Conservation (phyloP, 75 land plant genomes). For the Selaginella tamariscina region DNA sequence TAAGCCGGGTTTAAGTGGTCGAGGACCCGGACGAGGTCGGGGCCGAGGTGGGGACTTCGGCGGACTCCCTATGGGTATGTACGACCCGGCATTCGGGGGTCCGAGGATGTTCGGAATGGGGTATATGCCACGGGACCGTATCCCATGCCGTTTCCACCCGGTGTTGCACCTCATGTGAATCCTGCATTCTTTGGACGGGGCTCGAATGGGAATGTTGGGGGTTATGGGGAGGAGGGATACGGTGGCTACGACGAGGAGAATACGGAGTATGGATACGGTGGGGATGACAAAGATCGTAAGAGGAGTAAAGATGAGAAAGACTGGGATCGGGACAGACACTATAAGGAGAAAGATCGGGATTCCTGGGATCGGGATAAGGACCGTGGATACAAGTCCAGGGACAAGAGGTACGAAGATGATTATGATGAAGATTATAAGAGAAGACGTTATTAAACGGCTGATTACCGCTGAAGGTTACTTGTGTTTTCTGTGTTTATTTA, state of each 20-base stretch:
- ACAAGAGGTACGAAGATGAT: background rate
- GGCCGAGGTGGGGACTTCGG: background rate
- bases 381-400: background rate
- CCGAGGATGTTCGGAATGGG: conserved; percentile 54
- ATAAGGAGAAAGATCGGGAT: background rate
- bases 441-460: too few species aligned
- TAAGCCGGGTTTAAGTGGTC: conserved; percentile 33
- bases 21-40: conserved; percentile 26
- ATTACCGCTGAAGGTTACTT: too few species aligned
- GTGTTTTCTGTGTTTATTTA: too few species aligned
- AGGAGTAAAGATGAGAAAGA: background rate
- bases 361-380: background rate
- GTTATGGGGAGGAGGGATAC: background rate
- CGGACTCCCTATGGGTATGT: conserved; percentile 52
- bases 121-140: conserved; percentile 43
- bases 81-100: conserved; percentile 64
- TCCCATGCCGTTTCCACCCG: conserved; percentile 39
- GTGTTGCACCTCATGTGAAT: conserved; percentile 83
- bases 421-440: background rate
- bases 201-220: conserved; percentile 39
- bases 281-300: background rate
- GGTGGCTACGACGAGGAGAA: conserved; percentile 42
- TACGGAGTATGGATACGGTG: background rate
- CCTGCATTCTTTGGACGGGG: conserved; percentile 76
- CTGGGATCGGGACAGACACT: background rate